A percentile compares a stretch with the other conserved stretches of the same genome.
These are phyloP conservation scores for Clarireedia paspali DNA, from an alignment of 2,329 filamentous ascomycete species.

Conservation along the genomic window DNA sequence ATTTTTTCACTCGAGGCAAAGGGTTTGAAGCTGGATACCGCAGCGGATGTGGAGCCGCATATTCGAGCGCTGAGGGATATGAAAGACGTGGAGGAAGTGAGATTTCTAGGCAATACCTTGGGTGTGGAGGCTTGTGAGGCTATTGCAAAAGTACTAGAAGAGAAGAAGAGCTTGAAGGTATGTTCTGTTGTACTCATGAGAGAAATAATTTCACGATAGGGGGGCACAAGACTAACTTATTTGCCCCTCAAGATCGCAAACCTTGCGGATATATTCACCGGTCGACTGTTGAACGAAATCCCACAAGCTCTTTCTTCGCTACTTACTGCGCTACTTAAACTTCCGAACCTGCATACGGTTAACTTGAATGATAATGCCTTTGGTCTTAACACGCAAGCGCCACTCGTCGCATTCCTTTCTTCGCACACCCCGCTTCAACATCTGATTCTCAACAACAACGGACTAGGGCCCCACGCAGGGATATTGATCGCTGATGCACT, in stretches of 20 bases:
- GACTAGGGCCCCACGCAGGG: slow-evolving; percentile 84
- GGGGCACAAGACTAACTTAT: not conserved
- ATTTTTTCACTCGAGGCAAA: slow-evolving; percentile 88
- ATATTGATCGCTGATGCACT: slow-evolving; percentile 85
- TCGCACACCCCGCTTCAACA: slow-evolving; percentile 86
- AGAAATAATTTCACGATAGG: no score
- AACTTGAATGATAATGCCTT: slow-evolving; percentile 98
- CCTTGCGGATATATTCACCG: slow-evolving; percentile 96
- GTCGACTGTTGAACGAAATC: slow-evolving; percentile 86
- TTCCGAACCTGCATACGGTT: slow-evolving; percentile 80
- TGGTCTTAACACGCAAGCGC: slow-evolving; percentile 88
- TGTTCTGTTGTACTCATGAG: slow-evolving; percentile 7
- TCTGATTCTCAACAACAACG: slow-evolving; percentile 97
- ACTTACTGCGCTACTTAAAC: slow-evolving; percentile 77
- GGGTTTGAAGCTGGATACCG: slow-evolving; percentile 85
- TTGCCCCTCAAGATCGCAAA: slow-evolving; percentile 57
- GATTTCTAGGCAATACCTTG: slow-evolving; percentile 83
- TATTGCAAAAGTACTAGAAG: slow-evolving; percentile 73
- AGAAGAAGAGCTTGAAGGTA: slow-evolving; percentile 76
- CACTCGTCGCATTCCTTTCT: slow-evolving; percentile 84
- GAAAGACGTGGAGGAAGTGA: slow-evolving; percentile 74
- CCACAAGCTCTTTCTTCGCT: slow-evolving; percentile 80
- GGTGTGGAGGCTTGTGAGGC: slow-evolving; percentile 82
- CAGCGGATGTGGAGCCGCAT: slow-evolving; percentile 77
- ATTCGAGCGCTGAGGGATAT: slow-evolving; percentile 67